Evolutionary conservation across 148 eudicot species (phyloP).

Genomic region (Selenicereus undatus): DNA sequence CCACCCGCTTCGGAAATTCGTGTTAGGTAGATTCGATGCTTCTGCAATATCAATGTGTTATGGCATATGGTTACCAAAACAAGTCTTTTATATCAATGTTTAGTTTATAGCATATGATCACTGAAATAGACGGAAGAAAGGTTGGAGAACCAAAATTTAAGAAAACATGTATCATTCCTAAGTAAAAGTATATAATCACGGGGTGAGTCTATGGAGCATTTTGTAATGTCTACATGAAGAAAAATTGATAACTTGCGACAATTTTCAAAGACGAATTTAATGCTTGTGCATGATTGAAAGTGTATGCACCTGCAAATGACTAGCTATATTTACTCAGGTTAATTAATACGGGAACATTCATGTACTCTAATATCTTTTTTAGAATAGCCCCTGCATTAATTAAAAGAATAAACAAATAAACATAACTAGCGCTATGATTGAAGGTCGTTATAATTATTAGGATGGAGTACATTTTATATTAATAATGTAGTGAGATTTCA

Average conservation of each 20-base stretch:
- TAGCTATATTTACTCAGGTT: conserved; percentile 19
- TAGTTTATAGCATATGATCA: too few species aligned
- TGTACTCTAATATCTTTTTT: conserved; percentile 27
- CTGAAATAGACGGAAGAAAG: too few species aligned
- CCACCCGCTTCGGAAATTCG: background rate
- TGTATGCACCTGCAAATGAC: conserved; percentile 27
- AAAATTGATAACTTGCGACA: too few species aligned
- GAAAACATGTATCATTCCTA: too few species aligned
- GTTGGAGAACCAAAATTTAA: too few species aligned
- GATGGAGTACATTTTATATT: too few species aligned
- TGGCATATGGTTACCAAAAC: background rate
- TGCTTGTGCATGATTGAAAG: background rate
- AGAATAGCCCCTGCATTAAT: conserved; percentile 19
- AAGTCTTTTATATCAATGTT: background rate
- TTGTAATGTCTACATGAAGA: too few species aligned
- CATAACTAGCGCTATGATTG: background rate
- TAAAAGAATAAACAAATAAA: background rate
- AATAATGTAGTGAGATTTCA: background rate
- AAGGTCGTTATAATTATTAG: background rate
- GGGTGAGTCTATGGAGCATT: too few species aligned
- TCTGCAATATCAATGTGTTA: conserved; percentile 16
- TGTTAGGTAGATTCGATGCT: conserved; percentile 14
- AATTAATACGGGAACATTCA: conserved; percentile 21
- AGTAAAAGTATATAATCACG: too few species aligned
- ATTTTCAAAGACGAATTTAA: background rate